Evolutionary conservation across 495 filamentous ascomycete species (phyloP), one percentile per base, ranked within the genome.

Genomic region (Trichoderma orchidacearum): DNA sequence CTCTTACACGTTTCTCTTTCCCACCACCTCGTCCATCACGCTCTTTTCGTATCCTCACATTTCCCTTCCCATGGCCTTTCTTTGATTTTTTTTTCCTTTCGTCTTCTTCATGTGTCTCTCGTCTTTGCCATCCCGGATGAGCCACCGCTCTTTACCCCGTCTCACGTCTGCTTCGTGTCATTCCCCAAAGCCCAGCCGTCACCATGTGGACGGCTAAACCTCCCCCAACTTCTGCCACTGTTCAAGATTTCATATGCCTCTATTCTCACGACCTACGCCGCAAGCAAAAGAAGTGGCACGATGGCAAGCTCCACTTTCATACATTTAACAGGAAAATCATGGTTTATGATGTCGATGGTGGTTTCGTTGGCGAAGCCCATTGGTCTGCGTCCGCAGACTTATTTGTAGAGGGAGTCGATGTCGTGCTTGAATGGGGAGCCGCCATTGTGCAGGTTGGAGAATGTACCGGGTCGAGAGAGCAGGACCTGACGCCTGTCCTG

Each of bases 271-370:
- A 96, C 64, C 66, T 95, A 53, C 81, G 84, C 8, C 80, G 86
- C 53, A 96, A 96, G 69, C 81, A 85, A 54, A 96, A 96, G 69
- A 73, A 86, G 50, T 96, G 90, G 90, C 87, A 92, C 61, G 91
- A 96, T 85, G 91, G 91, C 38, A 81, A 83, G 48, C 77, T 95
- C 30, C 82, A 85, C 54, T 95, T 83, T 64, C 90, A 96, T 66
- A 86, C 87, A 1, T 94, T 94, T 76, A 96, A 96, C 70, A 88
- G 85, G 61, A 83, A 90, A 3, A 73, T 90, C 35, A 95, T 96
- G 90, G 86, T 93, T 21, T 92, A 92, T 62, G 90, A 96, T 65
- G 81, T 83, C 15, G 71, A 75, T 17, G 79, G 87, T 0, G 88
- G 93, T 67, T 87, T 84, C 59, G 75, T 95, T 28, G 91, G 90